These are phyloP conservation scores for Aspergillus cavernicola DNA, from an alignment of 495 filamentous ascomycete species.

Conservation along the genomic window DNA sequence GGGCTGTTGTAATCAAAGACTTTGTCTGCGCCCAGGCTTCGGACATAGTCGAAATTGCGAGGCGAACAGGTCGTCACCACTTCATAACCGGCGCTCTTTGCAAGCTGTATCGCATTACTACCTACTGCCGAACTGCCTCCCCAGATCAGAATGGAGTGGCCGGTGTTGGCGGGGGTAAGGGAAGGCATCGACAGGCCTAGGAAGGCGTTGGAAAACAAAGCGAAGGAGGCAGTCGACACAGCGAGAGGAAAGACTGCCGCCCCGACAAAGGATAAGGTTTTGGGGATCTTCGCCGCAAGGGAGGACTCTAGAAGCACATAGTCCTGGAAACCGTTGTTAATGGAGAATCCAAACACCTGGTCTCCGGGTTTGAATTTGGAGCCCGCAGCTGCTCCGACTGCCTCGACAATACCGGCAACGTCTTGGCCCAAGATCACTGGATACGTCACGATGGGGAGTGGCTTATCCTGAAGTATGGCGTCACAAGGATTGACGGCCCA, in stretches of 20 bases:
- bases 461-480: neutral
- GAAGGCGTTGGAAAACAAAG: slow-evolving; percentile 41
- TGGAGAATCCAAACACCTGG: slow-evolving; percentile 21
- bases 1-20: slow-evolving; percentile 53
- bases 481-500: slow-evolving; percentile 4
- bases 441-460: slow-evolving; percentile 19
- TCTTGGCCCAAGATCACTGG: slow-evolving; percentile 53
- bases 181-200: slow-evolving; percentile 40
- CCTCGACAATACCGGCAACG: slow-evolving; percentile 48
- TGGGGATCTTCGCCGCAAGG: slow-evolving; percentile 44
- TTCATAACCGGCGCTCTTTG: slow-evolving; percentile 47
- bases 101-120: slow-evolving; percentile 55
- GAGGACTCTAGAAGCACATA: slow-evolving; percentile 38
- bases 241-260: slow-evolving; percentile 52
- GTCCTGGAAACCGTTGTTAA: slow-evolving; percentile 39
- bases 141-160: slow-evolving; percentile 49
- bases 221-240: slow-evolving; percentile 50
- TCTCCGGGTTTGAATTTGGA: slow-evolving; percentile 41
- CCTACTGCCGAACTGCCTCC: slow-evolving; percentile 58
- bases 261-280: slow-evolving; percentile 39
- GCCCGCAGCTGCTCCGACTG: slow-evolving; percentile 38
- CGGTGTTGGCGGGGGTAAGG: slow-evolving; percentile 22
- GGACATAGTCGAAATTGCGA: slow-evolving; percentile 48
- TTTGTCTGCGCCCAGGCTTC: slow-evolving; percentile 46
- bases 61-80: slow-evolving; percentile 51